Percentiles rank a stretch among this genome's conserved stretches.
Evolutionary conservation across 2,329 filamentous ascomycete species (phyloP).

Genomic region (Cladosporium oxysporum): DNA sequence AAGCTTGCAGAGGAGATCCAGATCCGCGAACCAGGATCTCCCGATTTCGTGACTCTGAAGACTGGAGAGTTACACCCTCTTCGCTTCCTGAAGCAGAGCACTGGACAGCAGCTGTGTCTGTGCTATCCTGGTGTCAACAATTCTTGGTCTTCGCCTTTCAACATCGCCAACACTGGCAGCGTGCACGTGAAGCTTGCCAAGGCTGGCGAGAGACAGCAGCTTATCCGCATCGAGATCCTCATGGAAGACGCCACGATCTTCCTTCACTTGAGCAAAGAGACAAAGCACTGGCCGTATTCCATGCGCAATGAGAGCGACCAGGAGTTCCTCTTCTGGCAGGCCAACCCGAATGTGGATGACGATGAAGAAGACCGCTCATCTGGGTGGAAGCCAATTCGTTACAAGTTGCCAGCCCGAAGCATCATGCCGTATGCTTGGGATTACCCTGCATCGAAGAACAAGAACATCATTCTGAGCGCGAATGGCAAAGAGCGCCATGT

Average conservation of each 20-base stretch:
- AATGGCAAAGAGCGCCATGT: constrained; percentile 84
- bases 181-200: constrained; percentile 93
- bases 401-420: constrained; percentile 86
- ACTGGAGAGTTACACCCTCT: constrained; percentile 80
- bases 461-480: constrained; percentile 81
- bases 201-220: constrained; percentile 81
- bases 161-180: constrained; percentile 91
- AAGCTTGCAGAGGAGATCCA: constrained; percentile 85
- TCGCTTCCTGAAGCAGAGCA: constrained; percentile 82
- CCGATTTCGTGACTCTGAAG: constrained; percentile 76
- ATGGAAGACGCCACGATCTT: constrained; percentile 95
- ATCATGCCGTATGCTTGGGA: constrained; percentile 99
- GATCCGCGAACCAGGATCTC: constrained; percentile 88
- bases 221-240: constrained; percentile 84
- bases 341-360: constrained; percentile 88
- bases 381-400: constrained; percentile 89
- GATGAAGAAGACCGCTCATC: constrained; percentile 80
- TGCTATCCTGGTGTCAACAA: constrained; percentile 95
- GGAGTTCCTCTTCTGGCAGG: constrained; percentile 95
- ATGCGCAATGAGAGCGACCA: constrained; percentile 98
- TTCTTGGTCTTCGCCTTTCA: constrained; percentile 97
- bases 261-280: constrained; percentile 84
- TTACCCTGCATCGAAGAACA: constrained; percentile 95
- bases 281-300: constrained; percentile 95
- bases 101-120: constrained; percentile 84